Evolutionary conservation across 192 early-diverging fungal species (phyloP).

Genomic region (Backusella circina): DNA sequence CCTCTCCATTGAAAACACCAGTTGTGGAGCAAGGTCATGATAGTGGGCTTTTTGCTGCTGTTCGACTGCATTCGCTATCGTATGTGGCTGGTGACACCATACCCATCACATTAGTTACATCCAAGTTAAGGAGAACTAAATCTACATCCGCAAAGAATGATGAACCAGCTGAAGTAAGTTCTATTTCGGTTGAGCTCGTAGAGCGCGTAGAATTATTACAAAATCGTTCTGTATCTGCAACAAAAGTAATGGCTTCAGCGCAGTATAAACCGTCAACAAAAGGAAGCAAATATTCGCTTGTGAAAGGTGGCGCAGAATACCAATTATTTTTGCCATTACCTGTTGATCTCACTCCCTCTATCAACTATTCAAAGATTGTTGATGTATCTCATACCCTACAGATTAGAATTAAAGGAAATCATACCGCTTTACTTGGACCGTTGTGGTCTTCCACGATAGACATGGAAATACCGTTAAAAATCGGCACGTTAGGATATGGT

Average conservation of each 20-base stretch:
- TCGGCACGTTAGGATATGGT: constrained; percentile 26
- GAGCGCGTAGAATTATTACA: not conserved
- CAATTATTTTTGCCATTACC: constrained; percentile 8
- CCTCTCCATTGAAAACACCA: constrained; percentile 12
- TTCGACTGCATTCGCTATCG: constrained; percentile 2
- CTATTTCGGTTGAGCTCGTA: not conserved
- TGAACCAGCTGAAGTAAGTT: constrained; percentile 10
- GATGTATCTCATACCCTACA: constrained; percentile 2
- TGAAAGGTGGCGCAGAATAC: constrained; percentile 8
- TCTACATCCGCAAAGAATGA: not conserved
- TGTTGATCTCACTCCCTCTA: constrained; percentile 8
- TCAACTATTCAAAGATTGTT: constrained; percentile 12
- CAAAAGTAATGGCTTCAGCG: not conserved
- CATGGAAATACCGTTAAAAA: constrained; percentile 13
- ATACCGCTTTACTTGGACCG: not conserved
- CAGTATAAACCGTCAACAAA: not conserved
- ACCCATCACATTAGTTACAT: not conserved
- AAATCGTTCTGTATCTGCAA: not conserved
- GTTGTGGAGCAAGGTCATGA: not conserved
- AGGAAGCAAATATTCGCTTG: constrained; percentile 6
- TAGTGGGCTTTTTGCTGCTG: not conserved
- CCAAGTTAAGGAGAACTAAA: not conserved
- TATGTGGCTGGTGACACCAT: constrained; percentile 18
- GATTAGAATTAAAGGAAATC: not conserved
- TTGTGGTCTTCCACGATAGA: not conserved